Conservation (phyloP, 2,329 filamentous ascomycete genomes). For the Cercospora zeina region DNA sequence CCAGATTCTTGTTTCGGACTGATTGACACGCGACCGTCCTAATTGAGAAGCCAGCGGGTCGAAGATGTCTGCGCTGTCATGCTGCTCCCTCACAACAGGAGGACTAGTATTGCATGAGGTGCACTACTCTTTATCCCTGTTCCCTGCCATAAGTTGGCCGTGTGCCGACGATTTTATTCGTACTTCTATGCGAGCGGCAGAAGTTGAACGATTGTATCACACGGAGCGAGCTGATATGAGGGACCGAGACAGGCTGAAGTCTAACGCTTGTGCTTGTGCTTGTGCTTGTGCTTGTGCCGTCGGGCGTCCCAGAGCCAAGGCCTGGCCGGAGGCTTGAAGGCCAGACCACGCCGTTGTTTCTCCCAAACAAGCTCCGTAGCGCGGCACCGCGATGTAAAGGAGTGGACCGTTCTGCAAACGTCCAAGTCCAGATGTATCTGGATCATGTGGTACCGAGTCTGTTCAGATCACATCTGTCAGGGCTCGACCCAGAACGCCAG, state of each 20-base stretch:
- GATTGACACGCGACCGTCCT: neutral
- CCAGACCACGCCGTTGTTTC: neutral
- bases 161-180: neutral
- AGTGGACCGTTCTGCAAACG: neutral
- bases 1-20: slow-evolving; percentile 5
- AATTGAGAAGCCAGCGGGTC: neutral
- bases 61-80: neutral
- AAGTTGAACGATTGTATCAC: neutral
- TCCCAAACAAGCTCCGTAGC: neutral
- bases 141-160: neutral
- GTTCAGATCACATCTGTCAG: neutral
- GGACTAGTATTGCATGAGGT: slow-evolving; percentile 1
- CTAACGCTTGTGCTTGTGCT: too few relatives aligned
- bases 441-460: neutral
- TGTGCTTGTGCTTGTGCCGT: neutral
- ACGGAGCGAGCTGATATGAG: neutral
- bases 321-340: neutral
- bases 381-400: neutral
- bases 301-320: neutral
- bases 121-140: neutral
- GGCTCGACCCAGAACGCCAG: neutral
- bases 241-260: neutral
- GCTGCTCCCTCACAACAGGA: neutral
- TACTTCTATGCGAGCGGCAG: neutral
- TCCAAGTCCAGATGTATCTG: neutral